Base-by-base conservation (phyloP, 139 green algal species). In the Coelastrella sp. region DNA sequence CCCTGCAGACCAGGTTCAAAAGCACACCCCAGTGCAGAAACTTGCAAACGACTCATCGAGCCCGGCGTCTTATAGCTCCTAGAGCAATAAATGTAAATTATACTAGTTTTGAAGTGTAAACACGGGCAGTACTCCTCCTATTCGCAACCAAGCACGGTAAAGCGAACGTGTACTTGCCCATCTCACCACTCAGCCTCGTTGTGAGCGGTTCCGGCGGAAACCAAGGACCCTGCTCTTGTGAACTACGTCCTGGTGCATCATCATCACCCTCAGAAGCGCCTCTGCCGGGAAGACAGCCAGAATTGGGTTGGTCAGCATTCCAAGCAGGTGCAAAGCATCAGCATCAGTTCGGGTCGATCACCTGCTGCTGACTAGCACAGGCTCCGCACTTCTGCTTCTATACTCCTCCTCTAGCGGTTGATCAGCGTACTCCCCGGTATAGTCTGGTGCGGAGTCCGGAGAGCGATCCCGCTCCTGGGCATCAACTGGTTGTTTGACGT, bases 341-440 rank as follows among this genome's bases (percentile, higher is more conserved):
- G 25, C 80, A 66, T 56, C 35, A 35, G 20, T 65, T 8, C 17
- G 49, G 22, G 11, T 49, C 19, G 27, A 15, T 14, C 57, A 86
- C 80, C 27, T 49, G 58, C 85, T 84, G 59, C 85, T 84, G 15
- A 76, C 59, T 27, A 90, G 19, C 1, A 90, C 88, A 35, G 82
- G 75, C 4, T 81, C 83, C 25, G 89, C 88, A 72, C 78, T 89
- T 89, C 56, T 89, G 78, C 75, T 87, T 56, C 78, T 65, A 81
- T 89, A 91, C 49, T 25, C 82, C 10, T 75, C 74, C 0, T 82
- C 63, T 17, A 7, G 27, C 7, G 59, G 84, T 15, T 85, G 76
- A 78, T 90, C 89, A 73, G 81, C 88, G 11, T 80, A 61, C 9
- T 87, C 78, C 73, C 63, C 66, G 9, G 20, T 76, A 63, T 81